phyloP scores from a whole-genome alignment of 495 filamentous ascomycete species.

The Viridothelium virens region DNA sequence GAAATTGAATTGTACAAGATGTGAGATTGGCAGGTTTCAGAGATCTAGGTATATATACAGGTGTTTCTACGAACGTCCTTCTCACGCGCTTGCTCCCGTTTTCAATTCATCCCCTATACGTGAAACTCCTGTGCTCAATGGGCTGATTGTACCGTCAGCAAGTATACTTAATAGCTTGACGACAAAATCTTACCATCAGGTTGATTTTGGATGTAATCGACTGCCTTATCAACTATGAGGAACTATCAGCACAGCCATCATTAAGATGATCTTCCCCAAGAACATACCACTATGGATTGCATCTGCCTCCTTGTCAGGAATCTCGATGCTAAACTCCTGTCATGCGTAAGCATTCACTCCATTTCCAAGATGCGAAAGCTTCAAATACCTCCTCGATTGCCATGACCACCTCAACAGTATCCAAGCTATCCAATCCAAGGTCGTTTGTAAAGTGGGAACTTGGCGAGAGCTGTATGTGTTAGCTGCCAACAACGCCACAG shows the following conservation, averaged over 20 bases:
- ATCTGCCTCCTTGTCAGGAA: conserved; percentile 98
- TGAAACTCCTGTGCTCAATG: conserved; percentile 23
- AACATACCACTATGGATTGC: conserved; percentile 91
- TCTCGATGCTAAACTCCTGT: conserved; percentile 99
- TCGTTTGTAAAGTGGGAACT: conserved; percentile 90
- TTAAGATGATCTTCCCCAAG: neutral
- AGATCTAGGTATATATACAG: conserved; percentile 10
- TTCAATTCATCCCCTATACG: neutral
- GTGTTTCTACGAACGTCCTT: neutral
- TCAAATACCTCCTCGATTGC: conserved; percentile 91
- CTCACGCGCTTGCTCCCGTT: neutral
- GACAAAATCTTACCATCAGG: conserved; percentile 58
- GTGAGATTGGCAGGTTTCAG: neutral
- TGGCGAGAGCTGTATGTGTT: conserved; percentile 57
- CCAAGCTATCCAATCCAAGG: conserved; percentile 89
- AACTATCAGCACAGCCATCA: conserved; percentile 21
- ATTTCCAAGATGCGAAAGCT: conserved; percentile 15
- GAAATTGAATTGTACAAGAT: neutral
- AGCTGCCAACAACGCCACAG: neutral
- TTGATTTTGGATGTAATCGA: conserved; percentile 90
- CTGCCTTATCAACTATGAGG: conserved; percentile 78
- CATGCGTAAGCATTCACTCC: conserved; percentile 28
- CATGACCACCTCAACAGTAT: conserved; percentile 99
- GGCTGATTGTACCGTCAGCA: conserved; percentile 28
- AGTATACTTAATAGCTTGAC: neutral